Evolutionary conservation across 1,284 basidiomycete species (phyloP).

Genomic region (Cutaneotrichosporon sp.): DNA sequence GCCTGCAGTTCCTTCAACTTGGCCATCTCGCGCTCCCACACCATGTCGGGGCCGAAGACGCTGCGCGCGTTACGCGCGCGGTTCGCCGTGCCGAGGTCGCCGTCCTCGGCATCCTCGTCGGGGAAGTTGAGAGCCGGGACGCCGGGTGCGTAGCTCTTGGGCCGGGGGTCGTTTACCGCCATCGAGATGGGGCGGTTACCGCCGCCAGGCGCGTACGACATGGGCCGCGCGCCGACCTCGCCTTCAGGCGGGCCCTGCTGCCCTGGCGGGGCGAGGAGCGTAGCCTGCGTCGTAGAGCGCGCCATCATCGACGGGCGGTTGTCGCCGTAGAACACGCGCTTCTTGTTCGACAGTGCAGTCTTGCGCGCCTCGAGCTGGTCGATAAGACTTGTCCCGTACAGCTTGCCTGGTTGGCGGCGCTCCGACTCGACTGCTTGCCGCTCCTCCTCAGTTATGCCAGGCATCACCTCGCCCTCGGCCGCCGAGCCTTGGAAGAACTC

Average conservation of each 20-base stretch:
- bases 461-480: conserved; percentile 23
- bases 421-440: conserved; percentile 29
- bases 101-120: conserved; percentile 13
- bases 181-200: not conserved
- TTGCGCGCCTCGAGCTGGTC: conserved; percentile 53
- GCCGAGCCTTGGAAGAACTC: conserved; percentile 26
- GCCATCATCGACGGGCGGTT: conserved; percentile 53
- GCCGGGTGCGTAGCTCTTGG: conserved; percentile 2
- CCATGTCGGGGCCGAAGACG: conserved; percentile 50
- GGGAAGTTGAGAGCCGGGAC: conserved; percentile 13
- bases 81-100: conserved; percentile 1
- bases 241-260: no score
- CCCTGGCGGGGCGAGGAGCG: conserved; percentile 19
- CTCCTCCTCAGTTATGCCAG: conserved; percentile 18
- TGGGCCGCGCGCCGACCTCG: not conserved
- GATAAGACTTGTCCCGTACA: conserved; percentile 50
- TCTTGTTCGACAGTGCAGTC: conserved; percentile 39
- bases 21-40: conserved; percentile 52
- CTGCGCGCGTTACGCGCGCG: conserved; percentile 38
- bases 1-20: conserved; percentile 44
- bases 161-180: not conserved
- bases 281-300: conserved; percentile 20
- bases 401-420: conserved; percentile 36
- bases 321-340: conserved; percentile 51
- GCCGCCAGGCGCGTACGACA: conserved; percentile 5